Base-by-base conservation (phyloP, 345 rosid species). In the Ceriops decandra region DNA sequence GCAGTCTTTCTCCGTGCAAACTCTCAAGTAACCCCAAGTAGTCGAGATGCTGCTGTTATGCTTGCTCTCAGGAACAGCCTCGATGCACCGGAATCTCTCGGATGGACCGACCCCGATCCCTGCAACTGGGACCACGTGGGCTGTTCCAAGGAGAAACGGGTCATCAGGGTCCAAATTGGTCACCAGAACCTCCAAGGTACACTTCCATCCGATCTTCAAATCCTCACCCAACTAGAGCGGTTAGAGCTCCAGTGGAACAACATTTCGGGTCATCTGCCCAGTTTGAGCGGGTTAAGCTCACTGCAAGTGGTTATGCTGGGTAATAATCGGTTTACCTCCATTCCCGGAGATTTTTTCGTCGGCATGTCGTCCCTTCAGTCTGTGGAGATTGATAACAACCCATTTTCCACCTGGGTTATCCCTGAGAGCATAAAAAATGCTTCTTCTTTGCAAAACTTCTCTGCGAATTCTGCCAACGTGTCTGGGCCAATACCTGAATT, bases 151-250 rank as follows among this genome's bases (percentile, higher is more conserved):
- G 71, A 74, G 30, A 77, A 81, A 27, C 84, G 97, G 76, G 89
- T 93, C 5, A 82, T 83, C 68, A 83, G 98, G 80, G 88, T 92
- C 87, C 98, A 92, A 83, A 73, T 92, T 77, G 98, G 98, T 35
- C 88, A 74, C 66, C 83, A 82, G 42, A 76, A 65, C 63, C 90
- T 92, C 67, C 76, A 75, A 75, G 98, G 98, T 66, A 85, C 91
- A 17, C 90, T 92, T 28, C 87, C 95, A 26, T 52, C 82, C 2
- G 67, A 77, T 73, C 81, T 92, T 36, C 79, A 60, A 13, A 80
- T 74, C 69, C 87, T 92, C 51, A 63, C 87, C 20, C 76, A 72
- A 70, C 91, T 90, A 11, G 86, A 84, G 63, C 87, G 91, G 20
- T 79, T 92, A 27, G 95, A 92, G 87, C 86, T 92, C 31, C 95